Evolutionary conservation across 331 rosid species (phyloP), one percentile per base, ranked within the genome.

Genomic region (Stylosanthes scabra): DNA sequence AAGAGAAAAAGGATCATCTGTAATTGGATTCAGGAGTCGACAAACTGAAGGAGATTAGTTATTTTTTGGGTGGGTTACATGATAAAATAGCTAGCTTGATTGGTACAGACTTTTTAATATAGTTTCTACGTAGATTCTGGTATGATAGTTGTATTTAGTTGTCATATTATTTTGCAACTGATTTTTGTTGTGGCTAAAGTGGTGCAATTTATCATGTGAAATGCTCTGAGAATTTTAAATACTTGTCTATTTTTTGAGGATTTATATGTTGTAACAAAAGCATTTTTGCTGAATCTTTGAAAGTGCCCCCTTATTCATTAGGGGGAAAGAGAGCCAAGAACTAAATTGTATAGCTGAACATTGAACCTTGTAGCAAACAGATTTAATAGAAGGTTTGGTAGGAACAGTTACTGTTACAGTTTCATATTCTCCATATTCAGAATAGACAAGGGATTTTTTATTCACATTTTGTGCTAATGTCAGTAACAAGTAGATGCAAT

Each of bases 91-190:
- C 63, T 65, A 66, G 76, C 71, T 71, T 76, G 31, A 11, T 71
- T 76, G 31, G 14, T 56, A 20, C 15, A 14, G 40, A 47, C 63
- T n/a, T 63, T 15, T 25, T 68, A 28, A 9, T 54, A 15, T 62
- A 20, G 29, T 60, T 50, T 67, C 34, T 20, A 15, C 52, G 7
- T 42, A 67, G 59, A 61, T 61, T 74, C 50, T 52, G 45, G 42
- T 75, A 40, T 47, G 70, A 71, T 50, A 49, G 74, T 13, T 80
- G 78, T 71, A 76, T 49, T 75, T 71, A 49, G 71, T 54, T 29
- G 25, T 59, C 58, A 59, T 56, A 15, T 29, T 45, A 46, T 76
- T 59, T 52, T 14, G 57, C 70, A 59, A 71, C 63, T 59, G 51
- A 71, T 64, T 71, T 14, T 59, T 71, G 52, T 54, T 81, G 46